Evolutionary conservation across 208 protist species (phyloP).

Genomic region (Trypanosoma brucei): DNA sequence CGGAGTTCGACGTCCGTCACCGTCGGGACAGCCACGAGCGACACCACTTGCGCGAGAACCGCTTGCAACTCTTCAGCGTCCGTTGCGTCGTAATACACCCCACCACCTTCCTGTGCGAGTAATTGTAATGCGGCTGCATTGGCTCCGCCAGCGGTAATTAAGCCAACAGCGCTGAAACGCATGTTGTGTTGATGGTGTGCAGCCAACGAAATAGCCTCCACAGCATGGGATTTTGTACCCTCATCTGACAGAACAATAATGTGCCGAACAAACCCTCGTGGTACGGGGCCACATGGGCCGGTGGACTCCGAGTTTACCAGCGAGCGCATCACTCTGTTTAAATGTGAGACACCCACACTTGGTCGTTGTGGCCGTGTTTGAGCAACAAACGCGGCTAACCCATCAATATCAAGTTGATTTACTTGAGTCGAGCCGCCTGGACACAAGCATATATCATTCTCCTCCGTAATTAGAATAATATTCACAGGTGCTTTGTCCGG

Average conservation of each 20-base stretch:
- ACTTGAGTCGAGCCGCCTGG: conserved; percentile 11
- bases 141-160: conserved; percentile 15
- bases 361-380: conserved; percentile 19
- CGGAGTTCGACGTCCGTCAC: conserved; percentile 34
- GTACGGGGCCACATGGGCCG: conserved; percentile 27
- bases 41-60: conserved; percentile 34
- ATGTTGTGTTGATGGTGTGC: conserved; percentile 17
- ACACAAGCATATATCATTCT: conserved; percentile 14
- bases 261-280: conserved; percentile 59
- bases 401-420: conserved; percentile 15
- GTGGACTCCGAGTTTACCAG: conserved; percentile 15
- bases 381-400: conserved; percentile 6
- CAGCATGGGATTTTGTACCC: conserved; percentile 18
- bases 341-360: conserved; percentile 21
- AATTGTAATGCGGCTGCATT: conserved; percentile 42
- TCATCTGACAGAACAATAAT: conserved; percentile 63
- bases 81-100: conserved; percentile 27
- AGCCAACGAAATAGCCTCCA: conserved; percentile 31
- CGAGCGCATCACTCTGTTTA: conserved; percentile 35
- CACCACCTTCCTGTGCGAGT: conserved; percentile 42
- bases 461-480: conserved; percentile 33
- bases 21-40: conserved; percentile 42
- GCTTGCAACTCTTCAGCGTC: conserved; percentile 14
- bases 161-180: conserved; percentile 53
- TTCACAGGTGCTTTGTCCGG: conserved; percentile 45